Base-by-base conservation (phyloP, 179 eudicot genomes). In the Gypsophila paniculata region DNA sequence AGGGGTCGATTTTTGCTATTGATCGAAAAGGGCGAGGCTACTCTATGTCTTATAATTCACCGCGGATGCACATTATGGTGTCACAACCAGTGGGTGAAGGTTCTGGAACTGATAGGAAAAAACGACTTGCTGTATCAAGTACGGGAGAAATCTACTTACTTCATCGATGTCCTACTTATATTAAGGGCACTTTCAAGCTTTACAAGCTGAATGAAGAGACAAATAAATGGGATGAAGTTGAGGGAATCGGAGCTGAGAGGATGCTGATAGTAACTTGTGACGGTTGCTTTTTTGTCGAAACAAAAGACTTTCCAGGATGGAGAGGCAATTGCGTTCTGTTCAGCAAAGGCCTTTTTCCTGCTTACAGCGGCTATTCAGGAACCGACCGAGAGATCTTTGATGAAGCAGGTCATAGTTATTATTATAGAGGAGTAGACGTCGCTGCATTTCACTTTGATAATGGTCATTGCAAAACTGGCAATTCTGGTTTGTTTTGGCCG, bases 251-350 rank as follows among this genome's bases (percentile, higher is more conserved):
- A 2, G 42, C 0, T 68, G 79, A 79, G 46, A 55, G 39, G 26
- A 67, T 79, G 22, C n/a, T 79, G 22, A 39, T 79, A 51, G 70
- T 66, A 49, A 68, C 70, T 54, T 14, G 0, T 15, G 66, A 18
- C 44, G 36, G 54, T 4, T 79, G 76, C 29, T 75, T 59, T 68
- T 60, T 72, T 21, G 76, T 61, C 7, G 46, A 64, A 8, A 13
- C 55, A 25, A 61, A 58, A 46, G 76, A 65, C 17, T 65, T 74
- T 32, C 75, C 74, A 22, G 54, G 74, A 26, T 74, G 71, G 72
- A 63, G 38, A 53, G 81, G 78, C 34, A 74, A 78, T 36, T 69
- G 75, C 49, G 34, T 78, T 57, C 75, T 74, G 42, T 74, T 78
- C 32, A 32, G 29, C 22, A 38, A 8, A 46, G 48, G 26, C 36